Conservation (phyloP, 164 flowering plant genomes). For the Taxillus chinensis region DNA sequence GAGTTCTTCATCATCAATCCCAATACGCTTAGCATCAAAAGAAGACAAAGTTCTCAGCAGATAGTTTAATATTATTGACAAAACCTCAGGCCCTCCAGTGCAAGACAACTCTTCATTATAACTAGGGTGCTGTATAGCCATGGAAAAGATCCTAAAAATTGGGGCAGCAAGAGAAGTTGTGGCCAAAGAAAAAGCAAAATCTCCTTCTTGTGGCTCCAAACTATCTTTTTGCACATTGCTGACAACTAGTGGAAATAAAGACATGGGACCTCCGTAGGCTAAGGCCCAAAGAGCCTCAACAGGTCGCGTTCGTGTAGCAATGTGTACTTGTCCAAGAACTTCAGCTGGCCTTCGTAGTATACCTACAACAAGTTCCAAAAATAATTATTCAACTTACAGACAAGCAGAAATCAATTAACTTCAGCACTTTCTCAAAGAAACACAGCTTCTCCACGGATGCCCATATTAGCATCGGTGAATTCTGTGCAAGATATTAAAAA, state of each 20-base stretch:
- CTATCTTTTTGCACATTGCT: slow-evolving; percentile 57
- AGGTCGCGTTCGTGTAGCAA: slow-evolving; percentile 78
- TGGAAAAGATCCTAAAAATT: slow-evolving; percentile 71
- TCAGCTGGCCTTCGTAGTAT: slow-evolving; percentile 86
- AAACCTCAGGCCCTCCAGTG: slow-evolving; percentile 75
- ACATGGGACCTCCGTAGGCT: slow-evolving; percentile 94
- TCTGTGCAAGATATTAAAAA: too few relatives aligned
- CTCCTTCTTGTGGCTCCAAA: slow-evolving; percentile 64
- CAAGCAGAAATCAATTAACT: too few relatives aligned
- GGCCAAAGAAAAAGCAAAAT: slow-evolving; percentile 41
- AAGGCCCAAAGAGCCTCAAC: slow-evolving; percentile 90
- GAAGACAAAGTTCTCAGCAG: slow-evolving; percentile 69
- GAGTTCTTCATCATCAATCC: slow-evolving; percentile 87
- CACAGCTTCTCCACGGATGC: too few relatives aligned
- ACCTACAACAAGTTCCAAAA: slow-evolving; percentile 36
- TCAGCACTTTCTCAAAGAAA: too few relatives aligned
- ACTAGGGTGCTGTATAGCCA: slow-evolving; percentile 77
- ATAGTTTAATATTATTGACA: slow-evolving; percentile 69
- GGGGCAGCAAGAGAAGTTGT: slow-evolving; percentile 79
- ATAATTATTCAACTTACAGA: background rate
- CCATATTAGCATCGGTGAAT: too few relatives aligned
- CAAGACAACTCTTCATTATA: slow-evolving; percentile 86
- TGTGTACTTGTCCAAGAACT: slow-evolving; percentile 98
- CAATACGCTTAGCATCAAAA: slow-evolving; percentile 44
- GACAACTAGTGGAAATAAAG: slow-evolving; percentile 78